These are phyloP conservation scores for Adansonia gregorii DNA, from an alignment of 441 rosid genomes.

Conservation along the genomic window DNA sequence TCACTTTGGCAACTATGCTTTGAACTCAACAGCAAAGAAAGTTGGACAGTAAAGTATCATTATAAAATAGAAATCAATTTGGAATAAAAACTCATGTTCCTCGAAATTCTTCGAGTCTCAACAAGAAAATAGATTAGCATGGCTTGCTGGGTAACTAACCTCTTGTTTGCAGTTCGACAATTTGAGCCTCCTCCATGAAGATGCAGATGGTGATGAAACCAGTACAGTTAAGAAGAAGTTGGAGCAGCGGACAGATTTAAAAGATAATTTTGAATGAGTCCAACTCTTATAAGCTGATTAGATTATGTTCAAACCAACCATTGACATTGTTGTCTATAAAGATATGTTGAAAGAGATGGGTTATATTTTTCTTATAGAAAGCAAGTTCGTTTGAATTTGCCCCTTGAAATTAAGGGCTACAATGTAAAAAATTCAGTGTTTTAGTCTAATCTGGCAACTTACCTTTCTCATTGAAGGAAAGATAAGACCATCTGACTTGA, in stretches of 20 bases:
- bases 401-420: not conserved
- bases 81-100: not conserved
- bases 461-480: no score
- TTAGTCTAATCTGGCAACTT: not conserved
- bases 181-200: constrained; percentile 22
- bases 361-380: not conserved
- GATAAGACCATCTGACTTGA: not conserved
- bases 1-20: not conserved
- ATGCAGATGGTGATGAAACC: not conserved
- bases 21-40: not conserved
- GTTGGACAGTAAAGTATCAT: not conserved
- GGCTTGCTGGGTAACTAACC: not conserved
- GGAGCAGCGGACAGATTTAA: not conserved
- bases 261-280: not conserved
- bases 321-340: not conserved
- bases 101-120: not conserved
- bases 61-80: not conserved
- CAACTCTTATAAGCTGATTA: not conserved
- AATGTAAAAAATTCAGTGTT: not conserved
- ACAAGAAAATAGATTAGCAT: not conserved
- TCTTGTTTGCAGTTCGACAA: constrained; percentile 15
- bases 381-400: constrained; percentile 1
- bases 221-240: not conserved
- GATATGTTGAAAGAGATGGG: not conserved
- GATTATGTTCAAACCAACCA: not conserved